These are phyloP conservation scores for Mycena rebaudengoi DNA, from an alignment of 768 basidiomycete genomes.

Conservation along the genomic window DNA sequence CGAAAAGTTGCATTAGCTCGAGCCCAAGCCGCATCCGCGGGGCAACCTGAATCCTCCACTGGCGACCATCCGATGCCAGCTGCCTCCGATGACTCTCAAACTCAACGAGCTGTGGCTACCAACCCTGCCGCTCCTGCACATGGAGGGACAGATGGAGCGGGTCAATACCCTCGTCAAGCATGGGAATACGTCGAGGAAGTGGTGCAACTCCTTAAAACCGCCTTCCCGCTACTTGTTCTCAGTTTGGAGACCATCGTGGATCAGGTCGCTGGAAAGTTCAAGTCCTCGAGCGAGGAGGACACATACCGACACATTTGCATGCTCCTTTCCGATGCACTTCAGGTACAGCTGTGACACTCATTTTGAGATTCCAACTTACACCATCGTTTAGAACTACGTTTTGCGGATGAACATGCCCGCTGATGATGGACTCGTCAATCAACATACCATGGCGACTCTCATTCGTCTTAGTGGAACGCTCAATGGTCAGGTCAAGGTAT, in stretches of 20 bases:
- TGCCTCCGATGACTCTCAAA: constrained; percentile 25
- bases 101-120: constrained; percentile 19
- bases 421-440: constrained; percentile 71
- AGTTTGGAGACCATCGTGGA: constrained; percentile 98
- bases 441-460: constrained; percentile 63
- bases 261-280: constrained; percentile 90
- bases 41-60: constrained; percentile 33
- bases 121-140: constrained; percentile 24
- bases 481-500: constrained; percentile 63
- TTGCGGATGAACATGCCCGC: constrained; percentile 69
- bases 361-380: not conserved
- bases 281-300: constrained; percentile 90
- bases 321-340: constrained; percentile 86
- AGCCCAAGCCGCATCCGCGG: constrained; percentile 39
- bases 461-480: constrained; percentile 69
- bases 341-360: constrained; percentile 55
- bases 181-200: constrained; percentile 95
- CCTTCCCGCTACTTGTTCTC: constrained; percentile 92
- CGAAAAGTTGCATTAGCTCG: constrained; percentile 49
- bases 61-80: constrained; percentile 30
- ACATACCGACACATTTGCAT: constrained; percentile 91
- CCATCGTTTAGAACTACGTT: constrained; percentile 65
- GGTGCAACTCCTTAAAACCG: constrained; percentile 91
- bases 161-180: constrained; percentile 67
- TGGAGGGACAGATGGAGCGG: constrained; percentile 32